A percentile compares a stretch with the other conserved stretches of the same genome.
These are phyloP conservation scores for Syncephalis plumigaleata DNA, from an alignment of 371 early-diverging fungal species.

Conservation along the genomic window DNA sequence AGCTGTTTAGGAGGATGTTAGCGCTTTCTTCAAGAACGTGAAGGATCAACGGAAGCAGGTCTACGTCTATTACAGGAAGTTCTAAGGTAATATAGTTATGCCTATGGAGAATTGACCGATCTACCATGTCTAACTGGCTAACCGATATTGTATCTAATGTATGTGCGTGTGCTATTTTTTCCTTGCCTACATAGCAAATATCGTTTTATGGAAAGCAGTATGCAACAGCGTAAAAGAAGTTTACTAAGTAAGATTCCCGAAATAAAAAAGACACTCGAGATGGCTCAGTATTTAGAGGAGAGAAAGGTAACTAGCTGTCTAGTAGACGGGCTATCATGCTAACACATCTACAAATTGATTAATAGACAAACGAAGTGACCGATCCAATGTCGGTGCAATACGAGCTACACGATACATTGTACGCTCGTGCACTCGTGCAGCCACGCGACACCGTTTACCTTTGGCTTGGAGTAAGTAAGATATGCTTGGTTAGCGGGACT, in stretches of 20 bases:
- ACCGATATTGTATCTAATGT: not conserved
- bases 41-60: conserved; percentile 59
- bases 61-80: conserved; percentile 86
- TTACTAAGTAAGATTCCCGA: conserved; percentile 91
- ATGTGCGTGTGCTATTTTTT: not conserved
- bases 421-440: conserved; percentile 64
- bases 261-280: conserved; percentile 78
- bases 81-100: conserved; percentile 64
- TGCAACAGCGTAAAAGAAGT: conserved; percentile 58
- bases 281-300: conserved; percentile 58
- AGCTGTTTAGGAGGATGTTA: conserved; percentile 59
- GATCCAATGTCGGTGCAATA: conserved; percentile 70
- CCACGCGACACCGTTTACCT: conserved; percentile 67
- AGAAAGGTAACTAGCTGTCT: conserved; percentile 23
- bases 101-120: no score
- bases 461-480: conserved; percentile 87
- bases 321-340: no score
- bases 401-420: conserved; percentile 88
- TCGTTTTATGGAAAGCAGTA: conserved; percentile 88
- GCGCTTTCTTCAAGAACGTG: conserved; percentile 55
- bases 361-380: conserved; percentile 23
- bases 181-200: conserved; percentile 53
- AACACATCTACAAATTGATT: no score
- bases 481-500: no score
- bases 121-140: no score